phyloP scores from a whole-genome alignment of 148 eudicot species.

The Rhododendron henanense region DNA sequence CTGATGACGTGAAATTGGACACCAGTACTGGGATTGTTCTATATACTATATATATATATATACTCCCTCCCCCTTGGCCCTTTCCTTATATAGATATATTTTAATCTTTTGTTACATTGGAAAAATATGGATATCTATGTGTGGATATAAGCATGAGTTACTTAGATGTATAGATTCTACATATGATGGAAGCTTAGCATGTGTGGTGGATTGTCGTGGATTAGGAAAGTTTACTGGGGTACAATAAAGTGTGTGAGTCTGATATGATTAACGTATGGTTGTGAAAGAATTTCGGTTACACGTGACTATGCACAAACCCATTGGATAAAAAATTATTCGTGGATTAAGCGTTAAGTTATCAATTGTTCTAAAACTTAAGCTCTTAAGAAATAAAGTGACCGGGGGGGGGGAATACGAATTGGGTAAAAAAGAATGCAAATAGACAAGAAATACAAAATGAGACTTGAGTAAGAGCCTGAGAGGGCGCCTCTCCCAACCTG shows the following conservation, averaged over 20 bases:
- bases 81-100: background rate
- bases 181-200: background rate
- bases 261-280: background rate
- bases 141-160: background rate
- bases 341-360: background rate
- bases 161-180: background rate
- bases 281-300: background rate
- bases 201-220: background rate
- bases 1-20: background rate
- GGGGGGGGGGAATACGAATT: too few relatives aligned
- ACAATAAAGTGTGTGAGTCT: background rate
- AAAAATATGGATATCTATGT: background rate
- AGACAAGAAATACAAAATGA: background rate
- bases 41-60: background rate
- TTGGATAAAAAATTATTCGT: background rate
- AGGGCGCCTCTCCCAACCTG: too few relatives aligned
- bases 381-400: too few relatives aligned
- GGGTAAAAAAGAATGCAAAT: background rate
- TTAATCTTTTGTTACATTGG: background rate
- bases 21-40: background rate
- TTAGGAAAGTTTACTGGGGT: background rate
- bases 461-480: background rate
- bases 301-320: background rate
- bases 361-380: background rate
- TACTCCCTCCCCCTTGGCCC: background rate